These are phyloP conservation scores for Teunomyces panamensis DNA, from an alignment of 805 yeast genomes.

Conservation along the genomic window DNA sequence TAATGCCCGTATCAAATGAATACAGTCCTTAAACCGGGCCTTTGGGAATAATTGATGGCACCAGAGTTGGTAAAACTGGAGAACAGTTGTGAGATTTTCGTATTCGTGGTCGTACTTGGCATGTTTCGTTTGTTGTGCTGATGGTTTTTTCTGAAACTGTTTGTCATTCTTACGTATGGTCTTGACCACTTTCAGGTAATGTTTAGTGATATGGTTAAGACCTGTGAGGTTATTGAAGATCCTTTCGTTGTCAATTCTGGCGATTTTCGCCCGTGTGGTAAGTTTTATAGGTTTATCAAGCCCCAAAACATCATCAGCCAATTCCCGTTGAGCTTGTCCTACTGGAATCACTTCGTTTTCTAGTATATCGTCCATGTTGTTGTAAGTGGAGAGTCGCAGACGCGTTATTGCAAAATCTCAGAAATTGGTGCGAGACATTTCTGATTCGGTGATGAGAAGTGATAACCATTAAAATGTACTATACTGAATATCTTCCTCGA, in stretches of 20 bases:
- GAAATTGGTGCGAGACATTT: not conserved
- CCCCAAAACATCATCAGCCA: conserved; percentile 27
- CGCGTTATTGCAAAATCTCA: not conserved
- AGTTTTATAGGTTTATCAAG: conserved; percentile 36
- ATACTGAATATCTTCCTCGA: conserved; percentile 8
- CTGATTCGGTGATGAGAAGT: not conserved
- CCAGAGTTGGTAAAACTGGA: conserved; percentile 46
- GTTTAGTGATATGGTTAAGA: conserved; percentile 28
- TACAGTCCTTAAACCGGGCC: conserved; percentile 71
- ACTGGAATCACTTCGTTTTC: not conserved
- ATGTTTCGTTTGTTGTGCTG: conserved; percentile 10
- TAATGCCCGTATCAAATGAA: conserved; percentile 49
- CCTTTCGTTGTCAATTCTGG: conserved; percentile 39
- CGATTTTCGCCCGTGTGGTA: conserved; percentile 27
- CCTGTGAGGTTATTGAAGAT: conserved; percentile 33
- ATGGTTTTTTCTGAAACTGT: conserved; percentile 12
- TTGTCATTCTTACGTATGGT: conserved; percentile 28
- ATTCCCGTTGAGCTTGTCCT: not conserved
- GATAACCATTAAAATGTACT: conserved; percentile 5
- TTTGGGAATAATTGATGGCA: conserved; percentile 61
- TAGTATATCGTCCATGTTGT: conserved; percentile 4
- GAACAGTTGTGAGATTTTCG: conserved; percentile 30
- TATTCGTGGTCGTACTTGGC: conserved; percentile 29
- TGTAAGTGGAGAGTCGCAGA: not conserved
- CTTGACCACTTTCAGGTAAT: conserved; percentile 25